phyloP scores from a whole-genome alignment of 352 stramenopile species.

The Globisporangium carolinianum region DNA sequence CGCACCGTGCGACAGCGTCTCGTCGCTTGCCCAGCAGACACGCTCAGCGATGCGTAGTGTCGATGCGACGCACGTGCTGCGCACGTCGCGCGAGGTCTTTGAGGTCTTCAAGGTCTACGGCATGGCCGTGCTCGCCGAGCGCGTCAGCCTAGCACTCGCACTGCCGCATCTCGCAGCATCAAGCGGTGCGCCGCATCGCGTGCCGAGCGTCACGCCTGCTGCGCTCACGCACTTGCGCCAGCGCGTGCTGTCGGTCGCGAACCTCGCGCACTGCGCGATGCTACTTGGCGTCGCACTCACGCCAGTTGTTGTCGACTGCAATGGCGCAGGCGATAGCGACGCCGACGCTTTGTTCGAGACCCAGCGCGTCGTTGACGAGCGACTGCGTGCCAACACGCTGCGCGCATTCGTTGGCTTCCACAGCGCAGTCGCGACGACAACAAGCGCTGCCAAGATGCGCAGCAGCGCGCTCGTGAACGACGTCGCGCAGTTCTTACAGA shows the following conservation, averaged over 20 bases:
- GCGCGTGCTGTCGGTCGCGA: constrained; percentile 43
- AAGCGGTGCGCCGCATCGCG: no score
- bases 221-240: constrained; percentile 50
- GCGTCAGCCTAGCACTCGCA: constrained; percentile 46
- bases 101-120: constrained; percentile 82
- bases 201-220: constrained; percentile 23
- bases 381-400: constrained; percentile 46
- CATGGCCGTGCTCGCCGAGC: constrained; percentile 66
- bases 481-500: constrained; percentile 27
- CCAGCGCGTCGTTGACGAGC: constrained; percentile 27
- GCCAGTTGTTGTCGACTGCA: constrained; percentile 7
- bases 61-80: constrained; percentile 35
- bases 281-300: constrained; percentile 26
- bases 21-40: no score
- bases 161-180: constrained; percentile 18
- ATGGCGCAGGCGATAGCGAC: background rate
- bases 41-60: constrained; percentile 25
- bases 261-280: constrained; percentile 41
- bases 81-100: constrained; percentile 57
- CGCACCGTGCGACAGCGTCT: background rate
- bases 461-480: constrained; percentile 29
- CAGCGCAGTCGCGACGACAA: constrained; percentile 41
- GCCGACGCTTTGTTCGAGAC: constrained; percentile 4
- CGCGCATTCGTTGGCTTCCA: constrained; percentile 68
- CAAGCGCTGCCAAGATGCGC: constrained; percentile 10